A percentile compares a stretch with the other conserved stretches of the same genome.
Conservation (phyloP, 148 eudicot genomes). For the Camellia lanceoleosa region DNA sequence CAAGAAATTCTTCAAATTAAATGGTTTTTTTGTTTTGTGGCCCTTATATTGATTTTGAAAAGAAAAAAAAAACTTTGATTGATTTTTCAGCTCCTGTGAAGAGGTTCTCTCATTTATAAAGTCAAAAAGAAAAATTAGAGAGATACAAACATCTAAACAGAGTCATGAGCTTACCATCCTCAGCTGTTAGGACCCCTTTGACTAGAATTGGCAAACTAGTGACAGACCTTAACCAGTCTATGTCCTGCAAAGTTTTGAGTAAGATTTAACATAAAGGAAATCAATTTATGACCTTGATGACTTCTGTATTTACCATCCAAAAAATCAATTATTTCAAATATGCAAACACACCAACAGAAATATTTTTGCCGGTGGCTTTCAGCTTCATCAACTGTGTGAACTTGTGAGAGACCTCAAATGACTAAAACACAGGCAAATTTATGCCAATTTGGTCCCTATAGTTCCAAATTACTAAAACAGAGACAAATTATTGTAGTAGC, state of each 20-base stretch:
- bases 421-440: not conserved
- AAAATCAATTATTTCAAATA: not conserved
- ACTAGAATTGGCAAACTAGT: constrained; percentile 74
- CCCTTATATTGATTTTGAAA: not conserved
- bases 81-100: not conserved
- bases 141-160: not conserved
- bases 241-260: constrained; percentile 46
- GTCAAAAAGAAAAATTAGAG: too few relatives aligned
- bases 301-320: not conserved
- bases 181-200: constrained; percentile 74
- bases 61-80: not conserved
- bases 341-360: not conserved
- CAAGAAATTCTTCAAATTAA: not conserved
- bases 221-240: constrained; percentile 64
- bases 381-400: not conserved
- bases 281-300: constrained; percentile 2
- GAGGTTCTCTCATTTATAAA: not conserved
- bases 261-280: not conserved
- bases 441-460: too few relatives aligned
- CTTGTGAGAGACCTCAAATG: not conserved
- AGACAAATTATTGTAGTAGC: too few relatives aligned
- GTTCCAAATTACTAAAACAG: too few relatives aligned
- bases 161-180: constrained; percentile 57
- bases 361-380: not conserved
- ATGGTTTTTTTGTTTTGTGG: not conserved